phyloP scores from a whole-genome alignment of 108 stramenopile genomes.

The Pseudonitzschia delicatissima region DNA sequence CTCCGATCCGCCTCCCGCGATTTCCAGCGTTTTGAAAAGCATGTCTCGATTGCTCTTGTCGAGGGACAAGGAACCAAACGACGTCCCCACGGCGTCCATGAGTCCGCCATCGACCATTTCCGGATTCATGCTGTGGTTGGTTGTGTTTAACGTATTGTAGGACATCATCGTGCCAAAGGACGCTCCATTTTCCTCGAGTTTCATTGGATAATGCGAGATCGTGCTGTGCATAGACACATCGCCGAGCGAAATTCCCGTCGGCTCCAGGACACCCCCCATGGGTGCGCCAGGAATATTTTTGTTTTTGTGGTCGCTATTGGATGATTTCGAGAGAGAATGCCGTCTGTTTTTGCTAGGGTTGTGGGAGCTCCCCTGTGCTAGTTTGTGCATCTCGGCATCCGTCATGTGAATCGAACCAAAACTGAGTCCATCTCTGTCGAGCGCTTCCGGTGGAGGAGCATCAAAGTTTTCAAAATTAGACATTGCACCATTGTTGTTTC shows the following conservation, averaged over 20 bases:
- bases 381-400: slow-evolving; percentile 20
- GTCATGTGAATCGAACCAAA: slow-evolving; percentile 48
- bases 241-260: slow-evolving; percentile 37
- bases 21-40: slow-evolving; percentile 11
- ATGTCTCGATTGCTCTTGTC: slow-evolving; percentile 11
- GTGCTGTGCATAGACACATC: slow-evolving; percentile 35
- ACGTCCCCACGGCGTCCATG: slow-evolving; percentile 43
- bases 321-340: neutral
- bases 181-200: slow-evolving; percentile 25
- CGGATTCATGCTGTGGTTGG: neutral
- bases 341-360: neutral
- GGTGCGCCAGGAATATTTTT: neutral
- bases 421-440: slow-evolving; percentile 32
- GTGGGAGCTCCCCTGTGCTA: slow-evolving; percentile 18
- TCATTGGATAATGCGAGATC: neutral
- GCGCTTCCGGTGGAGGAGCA: slow-evolving; percentile 28
- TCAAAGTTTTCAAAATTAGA: slow-evolving; percentile 27
- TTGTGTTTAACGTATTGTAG: slow-evolving; percentile 13
- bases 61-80: slow-evolving; percentile 46
- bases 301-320: neutral
- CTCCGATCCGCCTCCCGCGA: slow-evolving; percentile 19
- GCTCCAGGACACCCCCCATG: slow-evolving; percentile 4
- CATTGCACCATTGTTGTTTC: neutral
- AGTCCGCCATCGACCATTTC: slow-evolving; percentile 40
- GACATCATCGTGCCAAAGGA: slow-evolving; percentile 47